phyloP scores from a whole-genome alignment of 2,329 filamentous ascomycete species.

The Thelonectria olida region DNA sequence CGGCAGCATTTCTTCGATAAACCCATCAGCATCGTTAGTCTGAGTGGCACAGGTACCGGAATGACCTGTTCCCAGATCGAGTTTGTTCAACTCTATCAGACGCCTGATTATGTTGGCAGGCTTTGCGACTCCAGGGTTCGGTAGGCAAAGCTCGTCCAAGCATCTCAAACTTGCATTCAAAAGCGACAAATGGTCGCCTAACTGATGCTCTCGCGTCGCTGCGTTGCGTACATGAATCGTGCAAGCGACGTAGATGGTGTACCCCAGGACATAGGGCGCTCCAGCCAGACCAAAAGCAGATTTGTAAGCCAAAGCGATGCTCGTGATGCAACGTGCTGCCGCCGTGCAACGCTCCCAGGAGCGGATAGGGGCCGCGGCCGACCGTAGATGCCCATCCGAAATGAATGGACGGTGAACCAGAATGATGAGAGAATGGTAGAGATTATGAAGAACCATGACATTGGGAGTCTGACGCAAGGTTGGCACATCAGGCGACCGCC shows the following conservation, averaged over 20 bases:
- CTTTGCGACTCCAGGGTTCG: conserved; percentile 36
- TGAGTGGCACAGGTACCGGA: not conserved
- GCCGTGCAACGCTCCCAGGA: conserved; percentile 44
- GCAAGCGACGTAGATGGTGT: conserved; percentile 50
- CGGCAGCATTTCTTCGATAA: too few species aligned
- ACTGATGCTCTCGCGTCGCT: conserved; percentile 34
- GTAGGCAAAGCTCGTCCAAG: conserved; percentile 44
- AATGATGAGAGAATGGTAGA: conserved; percentile 47
- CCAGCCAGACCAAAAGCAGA: conserved; percentile 43
- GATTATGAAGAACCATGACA: too few species aligned
- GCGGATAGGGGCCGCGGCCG: not conserved
- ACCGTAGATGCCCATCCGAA: conserved; percentile 27
- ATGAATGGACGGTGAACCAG: conserved; percentile 50
- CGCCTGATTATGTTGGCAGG: conserved; percentile 14
- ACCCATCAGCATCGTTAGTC: too few species aligned
- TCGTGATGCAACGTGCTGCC: conserved; percentile 48
- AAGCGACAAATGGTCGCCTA: conserved; percentile 34
- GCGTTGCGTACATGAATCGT: conserved; percentile 52
- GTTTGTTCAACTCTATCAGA: conserved; percentile 8
- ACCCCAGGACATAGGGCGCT: conserved; percentile 49
- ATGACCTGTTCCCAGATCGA: not conserved
- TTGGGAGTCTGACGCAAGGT: too few species aligned
- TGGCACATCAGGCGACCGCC: too few species aligned
- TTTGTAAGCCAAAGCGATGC: conserved; percentile 42
- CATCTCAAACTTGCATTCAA: conserved; percentile 42